Base-by-base conservation (phyloP, 2,329 filamentous ascomycete genomes). In the Arthrobotrys megalospora region DNA sequence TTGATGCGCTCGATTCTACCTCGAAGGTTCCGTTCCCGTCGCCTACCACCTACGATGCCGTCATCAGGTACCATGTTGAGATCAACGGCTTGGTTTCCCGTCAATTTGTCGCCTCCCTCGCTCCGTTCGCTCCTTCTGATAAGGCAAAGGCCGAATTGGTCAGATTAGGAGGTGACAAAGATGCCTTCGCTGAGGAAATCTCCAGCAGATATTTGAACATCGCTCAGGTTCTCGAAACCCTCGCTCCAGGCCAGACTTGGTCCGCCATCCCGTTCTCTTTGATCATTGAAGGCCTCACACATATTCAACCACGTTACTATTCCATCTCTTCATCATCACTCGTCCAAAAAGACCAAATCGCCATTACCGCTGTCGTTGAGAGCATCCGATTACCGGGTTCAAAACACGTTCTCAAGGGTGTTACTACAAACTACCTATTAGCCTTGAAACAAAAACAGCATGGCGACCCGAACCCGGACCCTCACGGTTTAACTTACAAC, bases 1-100 rank as follows among this genome's bases (percentile, higher is more conserved):
- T 99, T 84, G 97, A 96, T 86, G 91, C 93, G 75, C 89, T 97
- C 47, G 96, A 99, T 85, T 91, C 94, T 50, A 98, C 96, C 7
- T 94, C 96, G 81, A 98, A 97, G 87, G 94, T 99, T 53, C 96
- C 96, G 6, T 98, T 99, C 87, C 96, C 96, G 16, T 94, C 94
- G 4, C 96, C 96, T 6, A 98, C 96, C 14, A 99, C 96, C 1
- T 98, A 95, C 85, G 95, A 98, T 85, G 92, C 95, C 73, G 93
- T 95, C 80, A 87, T 93, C 76, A 93, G 96, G 81, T 99, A 97
- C 86, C 95, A 99, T 85, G 92, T 99, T 87, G 96, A 99, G 86
- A 96, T 97, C 80, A 93, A 94, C 84, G 94, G 93, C 52, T 93
- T 96, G 55, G 92, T 99, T 34, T 99, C 96, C 76, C 95, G 96